These are phyloP conservation scores for Plasmodium gonderi DNA, from an alignment of 169 alveolate species.

Conservation along the genomic window DNA sequence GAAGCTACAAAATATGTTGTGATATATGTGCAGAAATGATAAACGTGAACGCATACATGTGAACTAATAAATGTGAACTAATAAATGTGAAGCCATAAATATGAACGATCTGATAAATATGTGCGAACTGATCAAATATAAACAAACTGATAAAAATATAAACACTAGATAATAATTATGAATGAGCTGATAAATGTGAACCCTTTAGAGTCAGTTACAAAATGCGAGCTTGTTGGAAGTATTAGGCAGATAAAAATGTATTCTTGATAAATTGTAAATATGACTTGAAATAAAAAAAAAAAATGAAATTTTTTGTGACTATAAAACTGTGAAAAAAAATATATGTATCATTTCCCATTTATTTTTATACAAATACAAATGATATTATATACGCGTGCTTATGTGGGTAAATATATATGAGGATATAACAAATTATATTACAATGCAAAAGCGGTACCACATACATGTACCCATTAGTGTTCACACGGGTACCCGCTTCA, in stretches of 20 bases:
- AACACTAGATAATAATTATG: too few relatives aligned
- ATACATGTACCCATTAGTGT: too few relatives aligned
- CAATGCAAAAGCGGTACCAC: too few relatives aligned
- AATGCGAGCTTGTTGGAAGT: background rate
- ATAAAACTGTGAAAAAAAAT: background rate
- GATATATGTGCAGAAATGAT: background rate
- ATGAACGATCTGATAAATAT: background rate
- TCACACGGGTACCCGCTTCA: too few relatives aligned
- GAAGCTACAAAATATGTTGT: too few relatives aligned
- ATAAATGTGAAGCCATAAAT: background rate
- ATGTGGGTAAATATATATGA: background rate
- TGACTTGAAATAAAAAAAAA: background rate
- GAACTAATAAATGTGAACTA: background rate
- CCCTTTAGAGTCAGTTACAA: background rate
- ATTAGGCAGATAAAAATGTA: conserved; percentile 1
- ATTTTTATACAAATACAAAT: background rate
- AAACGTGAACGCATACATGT: background rate
- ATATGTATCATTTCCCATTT: background rate
- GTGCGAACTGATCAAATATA: background rate
- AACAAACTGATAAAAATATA: background rate
- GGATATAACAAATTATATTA: too few relatives aligned
- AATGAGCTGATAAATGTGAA: background rate
- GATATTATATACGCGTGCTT: too few relatives aligned
- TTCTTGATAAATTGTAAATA: background rate
- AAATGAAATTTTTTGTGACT: background rate